These are phyloP conservation scores for Oryza nivara DNA, from an alignment of 176 grass and related monocot species.

Conservation along the genomic window DNA sequence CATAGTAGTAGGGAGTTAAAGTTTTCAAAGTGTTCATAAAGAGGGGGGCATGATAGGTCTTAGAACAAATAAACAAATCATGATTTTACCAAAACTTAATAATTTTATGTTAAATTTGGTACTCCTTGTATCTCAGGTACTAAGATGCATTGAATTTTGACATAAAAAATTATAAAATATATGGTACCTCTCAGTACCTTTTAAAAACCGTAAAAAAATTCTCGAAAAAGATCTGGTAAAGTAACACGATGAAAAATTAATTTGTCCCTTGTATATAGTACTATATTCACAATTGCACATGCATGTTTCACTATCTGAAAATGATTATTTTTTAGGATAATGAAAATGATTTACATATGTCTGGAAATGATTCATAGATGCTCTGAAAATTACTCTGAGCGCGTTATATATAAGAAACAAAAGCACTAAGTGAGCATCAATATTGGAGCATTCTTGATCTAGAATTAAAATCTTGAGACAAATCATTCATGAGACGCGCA, in stretches of 20 bases:
- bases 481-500: slow-evolving; percentile 15
- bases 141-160: too few relatives aligned
- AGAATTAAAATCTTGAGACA: slow-evolving; percentile 12
- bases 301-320: neutral
- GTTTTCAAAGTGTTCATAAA: neutral
- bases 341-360: neutral
- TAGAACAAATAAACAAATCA: neutral
- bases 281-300: neutral
- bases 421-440: neutral
- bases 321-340: neutral
- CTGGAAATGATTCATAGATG: slow-evolving; percentile 1
- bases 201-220: too few relatives aligned
- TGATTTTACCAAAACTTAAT: neutral
- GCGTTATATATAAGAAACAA: neutral
- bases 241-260: neutral
- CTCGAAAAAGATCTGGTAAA: neutral
- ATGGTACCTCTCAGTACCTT: too few relatives aligned
- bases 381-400: neutral
- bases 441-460: slow-evolving; percentile 19
- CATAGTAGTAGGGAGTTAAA: too few relatives aligned
- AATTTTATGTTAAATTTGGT: too few relatives aligned
- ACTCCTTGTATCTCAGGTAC: too few relatives aligned
- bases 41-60: neutral
- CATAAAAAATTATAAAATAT: too few relatives aligned
- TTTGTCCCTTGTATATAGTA: neutral